A percentile compares a stretch with the other conserved stretches of the same genome.
These are phyloP conservation scores for Aspergillus indologenus DNA, from an alignment of 495 filamentous ascomycete genomes.

Conservation along the genomic window DNA sequence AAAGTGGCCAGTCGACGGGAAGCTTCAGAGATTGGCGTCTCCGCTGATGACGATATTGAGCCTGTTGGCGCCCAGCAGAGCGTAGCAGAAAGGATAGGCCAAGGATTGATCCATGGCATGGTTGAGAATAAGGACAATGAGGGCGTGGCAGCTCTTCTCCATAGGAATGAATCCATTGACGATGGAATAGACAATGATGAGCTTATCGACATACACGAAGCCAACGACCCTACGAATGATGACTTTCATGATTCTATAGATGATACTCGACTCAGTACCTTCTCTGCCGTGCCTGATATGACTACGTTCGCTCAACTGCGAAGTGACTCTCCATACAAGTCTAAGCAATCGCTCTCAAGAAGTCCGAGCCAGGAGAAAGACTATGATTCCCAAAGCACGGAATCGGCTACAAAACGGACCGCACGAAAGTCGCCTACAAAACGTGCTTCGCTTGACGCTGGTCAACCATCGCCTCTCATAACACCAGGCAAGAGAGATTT, in stretches of 20 bases:
- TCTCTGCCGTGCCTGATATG: constrained; percentile 85
- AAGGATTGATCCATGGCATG: constrained; percentile 32
- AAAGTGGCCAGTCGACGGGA: constrained; percentile 29
- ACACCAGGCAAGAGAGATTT: constrained; percentile 60
- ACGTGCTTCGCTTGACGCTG: constrained; percentile 31
- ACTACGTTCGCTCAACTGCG: constrained; percentile 73
- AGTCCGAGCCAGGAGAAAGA: constrained; percentile 17
- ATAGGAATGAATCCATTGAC: constrained; percentile 22
- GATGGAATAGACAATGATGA: constrained; percentile 22
- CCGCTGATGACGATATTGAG: constrained; percentile 32
- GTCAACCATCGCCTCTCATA: constrained; percentile 49
- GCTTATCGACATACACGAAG: constrained; percentile 17
- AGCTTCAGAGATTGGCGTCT: constrained; percentile 29
- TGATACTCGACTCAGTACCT: constrained; percentile 80
- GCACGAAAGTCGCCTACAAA: constrained; percentile 29
- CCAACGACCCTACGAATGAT: constrained; percentile 24
- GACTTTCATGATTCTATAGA: constrained; percentile 52
- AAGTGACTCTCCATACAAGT: constrained; percentile 56
- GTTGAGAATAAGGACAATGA: constrained; percentile 43
- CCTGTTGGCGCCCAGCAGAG: constrained; percentile 24
- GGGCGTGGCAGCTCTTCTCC: constrained; percentile 44
- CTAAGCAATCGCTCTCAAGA: constrained; percentile 34
- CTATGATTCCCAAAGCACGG: constrained; percentile 17
- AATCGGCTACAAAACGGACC: constrained; percentile 38
- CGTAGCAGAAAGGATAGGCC: constrained; percentile 16